A percentile compares a stretch with the other conserved stretches of the same genome.
Conservation (phyloP, 2,329 filamentous ascomycete genomes). For the Monosporascus sp. region DNA sequence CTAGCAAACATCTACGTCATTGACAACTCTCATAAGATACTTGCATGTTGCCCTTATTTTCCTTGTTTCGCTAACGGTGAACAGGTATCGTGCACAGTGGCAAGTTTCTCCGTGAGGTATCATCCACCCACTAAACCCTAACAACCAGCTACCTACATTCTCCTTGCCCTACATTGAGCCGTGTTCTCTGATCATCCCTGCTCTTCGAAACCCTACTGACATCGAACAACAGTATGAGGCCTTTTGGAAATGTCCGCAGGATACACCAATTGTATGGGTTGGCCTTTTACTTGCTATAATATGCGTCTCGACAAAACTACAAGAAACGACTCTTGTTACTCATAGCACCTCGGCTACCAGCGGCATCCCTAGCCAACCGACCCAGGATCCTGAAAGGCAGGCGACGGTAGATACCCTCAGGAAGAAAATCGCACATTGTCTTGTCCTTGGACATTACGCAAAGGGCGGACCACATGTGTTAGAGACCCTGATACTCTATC, state of each 20-base stretch:
- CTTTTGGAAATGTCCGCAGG: conserved; percentile 36
- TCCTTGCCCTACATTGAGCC: not conserved
- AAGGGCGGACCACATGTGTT: conserved; percentile 5
- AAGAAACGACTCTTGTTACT: conserved; percentile 3
- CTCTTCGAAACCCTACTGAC: not conserved
- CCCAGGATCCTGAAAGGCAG: not conserved
- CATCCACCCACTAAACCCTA: not conserved
- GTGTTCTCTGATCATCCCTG: not conserved
- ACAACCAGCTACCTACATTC: not conserved
- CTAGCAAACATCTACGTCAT: not conserved
- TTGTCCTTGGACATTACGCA: conserved; percentile 13
- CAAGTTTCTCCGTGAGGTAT: conserved; percentile 26
- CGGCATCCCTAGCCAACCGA: not conserved
- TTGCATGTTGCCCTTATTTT: no score
- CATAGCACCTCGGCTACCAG: conserved; percentile 2
- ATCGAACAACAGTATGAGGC: conserved; percentile 31
- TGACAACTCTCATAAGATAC: no score
- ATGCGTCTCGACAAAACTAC: conserved; percentile 28
- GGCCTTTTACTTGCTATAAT: conserved; percentile 42
- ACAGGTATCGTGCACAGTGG: conserved; percentile 23
- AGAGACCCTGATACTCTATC: conserved; percentile 27
- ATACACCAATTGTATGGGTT: conserved; percentile 37
- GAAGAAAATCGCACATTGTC: conserved; percentile 30
- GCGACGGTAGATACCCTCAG: conserved; percentile 14
- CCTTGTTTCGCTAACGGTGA: not conserved